These are phyloP conservation scores for Taiwanofungus camphoratus DNA, from an alignment of 1,284 basidiomycete genomes.

Conservation along the genomic window DNA sequence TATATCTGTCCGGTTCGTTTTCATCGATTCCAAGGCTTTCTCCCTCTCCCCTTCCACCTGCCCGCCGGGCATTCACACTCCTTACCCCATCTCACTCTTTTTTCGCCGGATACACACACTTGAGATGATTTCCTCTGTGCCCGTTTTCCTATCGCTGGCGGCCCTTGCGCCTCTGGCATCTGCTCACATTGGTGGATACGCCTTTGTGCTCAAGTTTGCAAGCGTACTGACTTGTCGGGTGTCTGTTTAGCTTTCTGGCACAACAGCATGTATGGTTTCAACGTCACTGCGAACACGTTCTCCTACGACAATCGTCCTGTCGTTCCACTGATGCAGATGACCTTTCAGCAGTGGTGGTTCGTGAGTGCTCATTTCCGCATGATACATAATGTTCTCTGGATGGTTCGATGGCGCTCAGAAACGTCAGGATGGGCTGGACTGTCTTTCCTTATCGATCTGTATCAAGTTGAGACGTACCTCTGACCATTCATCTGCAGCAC, in stretches of 20 bases:
- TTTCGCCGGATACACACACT: slow-evolving; percentile 10
- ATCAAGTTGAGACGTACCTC: neutral
- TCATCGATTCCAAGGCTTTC: slow-evolving; percentile 2
- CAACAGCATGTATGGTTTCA: slow-evolving; percentile 45
- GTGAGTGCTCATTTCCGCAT: slow-evolving; percentile 15
- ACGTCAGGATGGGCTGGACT: too few species aligned
- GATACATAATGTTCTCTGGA: too few species aligned
- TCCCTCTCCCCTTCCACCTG: slow-evolving; percentile 6
- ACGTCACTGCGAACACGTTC: slow-evolving; percentile 45
- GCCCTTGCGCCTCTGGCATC: slow-evolving; percentile 20
- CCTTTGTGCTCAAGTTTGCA: neutral
- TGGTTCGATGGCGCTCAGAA: too few species aligned
- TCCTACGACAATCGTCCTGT: slow-evolving; percentile 53
- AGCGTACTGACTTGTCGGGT: neutral
- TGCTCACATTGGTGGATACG: slow-evolving; percentile 19
- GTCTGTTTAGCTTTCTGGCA: slow-evolving; percentile 26
- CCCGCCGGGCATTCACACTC: slow-evolving; percentile 22
- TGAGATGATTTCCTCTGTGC: slow-evolving; percentile 20
- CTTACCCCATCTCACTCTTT: slow-evolving; percentile 13
- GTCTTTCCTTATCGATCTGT: too few species aligned
- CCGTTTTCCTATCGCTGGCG: slow-evolving; percentile 20
- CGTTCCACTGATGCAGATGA: slow-evolving; percentile 45
- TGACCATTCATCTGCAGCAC: slow-evolving; percentile 27
- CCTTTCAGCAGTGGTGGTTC: slow-evolving; percentile 70
- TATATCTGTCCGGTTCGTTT: too few species aligned